Evolutionary conservation across 2,329 filamentous ascomycete genomes (phyloP), one percentile per base, ranked within the genome.

Genomic region (Cladosporium sp.): DNA sequence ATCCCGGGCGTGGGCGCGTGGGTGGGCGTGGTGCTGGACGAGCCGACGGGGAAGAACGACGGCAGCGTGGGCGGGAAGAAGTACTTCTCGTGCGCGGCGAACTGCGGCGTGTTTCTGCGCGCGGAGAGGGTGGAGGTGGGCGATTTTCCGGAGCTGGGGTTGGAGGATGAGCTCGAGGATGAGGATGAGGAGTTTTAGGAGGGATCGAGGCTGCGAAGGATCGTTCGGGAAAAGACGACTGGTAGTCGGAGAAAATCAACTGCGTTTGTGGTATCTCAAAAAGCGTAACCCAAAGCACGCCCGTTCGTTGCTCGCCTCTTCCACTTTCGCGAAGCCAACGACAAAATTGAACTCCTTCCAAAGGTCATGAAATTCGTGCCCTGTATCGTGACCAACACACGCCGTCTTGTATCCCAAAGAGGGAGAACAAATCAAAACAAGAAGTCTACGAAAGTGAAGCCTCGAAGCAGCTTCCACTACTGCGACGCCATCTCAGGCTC

Each of bases 11-110:
- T 82, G 19, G 72, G 72, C 14, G 62, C 71, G 72, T 93, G 88
- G 88, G 76, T 92, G 16, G 88, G 87, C 38, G 74, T 93, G 49
- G 67, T 67, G 19, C 77, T 91, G 49, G 87, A 92, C 66, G 87
- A 92, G 70, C 87, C 88, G 1, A 85, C 85, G 41, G 88, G 87
- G 52, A 89, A 87, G 75, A 93, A 92, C 64, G 87, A 92, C 67
- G 88, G 89, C 55, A 84, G 82, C 61, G 81, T 90, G 59, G 70
- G 71, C 53, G 76, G 74, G 40, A 79, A 77, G 58, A 76, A 83
- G 58, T 92, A 91, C 71, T 93, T 89, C 78, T 75, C 80, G 46
- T 84, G 83, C 50, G 67, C 74, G 57, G 72, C 82, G 54, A 91
- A 89, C 68, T 82, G 81, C 61, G 88, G 88, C 33, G 84, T 89